A percentile compares a stretch with the other conserved stretches of the same genome.
phyloP scores from a whole-genome alignment of 2,329 filamentous ascomycete species.

The Diaporthe ilicicola region DNA sequence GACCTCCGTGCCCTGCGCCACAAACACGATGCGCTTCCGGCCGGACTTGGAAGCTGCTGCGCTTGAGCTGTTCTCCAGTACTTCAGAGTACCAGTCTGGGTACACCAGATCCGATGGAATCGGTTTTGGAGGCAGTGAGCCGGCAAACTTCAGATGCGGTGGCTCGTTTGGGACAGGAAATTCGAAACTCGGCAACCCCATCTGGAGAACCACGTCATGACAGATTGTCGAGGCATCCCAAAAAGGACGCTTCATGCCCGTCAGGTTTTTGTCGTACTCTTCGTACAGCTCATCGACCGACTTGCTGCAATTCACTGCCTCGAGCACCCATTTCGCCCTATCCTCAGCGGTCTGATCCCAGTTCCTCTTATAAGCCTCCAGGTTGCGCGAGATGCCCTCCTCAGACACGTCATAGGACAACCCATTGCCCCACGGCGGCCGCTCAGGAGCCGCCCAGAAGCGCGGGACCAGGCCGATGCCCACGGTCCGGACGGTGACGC shows the following conservation, averaged over 20 bases:
- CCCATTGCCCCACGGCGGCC: constrained; percentile 22
- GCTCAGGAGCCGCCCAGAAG: constrained; percentile 16
- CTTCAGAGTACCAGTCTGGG: constrained; percentile 56
- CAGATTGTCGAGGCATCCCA: constrained; percentile 24
- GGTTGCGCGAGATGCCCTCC: background rate
- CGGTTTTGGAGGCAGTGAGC: constrained; percentile 43
- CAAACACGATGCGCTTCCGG: constrained; percentile 52
- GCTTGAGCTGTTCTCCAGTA: constrained; percentile 43
- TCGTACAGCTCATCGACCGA: constrained; percentile 14
- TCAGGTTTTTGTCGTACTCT: background rate
- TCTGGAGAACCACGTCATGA: constrained; percentile 28
- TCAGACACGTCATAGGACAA: constrained; percentile 22
- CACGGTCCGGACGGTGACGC: background rate
- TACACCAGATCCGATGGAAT: constrained; percentile 41
- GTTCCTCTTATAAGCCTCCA: background rate
- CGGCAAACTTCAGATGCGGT: constrained; percentile 22
- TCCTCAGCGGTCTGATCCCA: constrained; percentile 25
- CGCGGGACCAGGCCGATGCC: constrained; percentile 11
- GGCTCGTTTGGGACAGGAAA: constrained; percentile 23
- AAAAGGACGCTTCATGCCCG: background rate
- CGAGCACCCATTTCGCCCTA: constrained; percentile 13
- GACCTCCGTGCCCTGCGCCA: constrained; percentile 57
- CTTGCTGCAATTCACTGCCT: constrained; percentile 19
- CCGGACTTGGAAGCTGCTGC: background rate
- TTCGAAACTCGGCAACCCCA: constrained; percentile 25